Evolutionary conservation across 73 alveolate genomes (phyloP).

Genomic region (Paramecium biaurelia): DNA sequence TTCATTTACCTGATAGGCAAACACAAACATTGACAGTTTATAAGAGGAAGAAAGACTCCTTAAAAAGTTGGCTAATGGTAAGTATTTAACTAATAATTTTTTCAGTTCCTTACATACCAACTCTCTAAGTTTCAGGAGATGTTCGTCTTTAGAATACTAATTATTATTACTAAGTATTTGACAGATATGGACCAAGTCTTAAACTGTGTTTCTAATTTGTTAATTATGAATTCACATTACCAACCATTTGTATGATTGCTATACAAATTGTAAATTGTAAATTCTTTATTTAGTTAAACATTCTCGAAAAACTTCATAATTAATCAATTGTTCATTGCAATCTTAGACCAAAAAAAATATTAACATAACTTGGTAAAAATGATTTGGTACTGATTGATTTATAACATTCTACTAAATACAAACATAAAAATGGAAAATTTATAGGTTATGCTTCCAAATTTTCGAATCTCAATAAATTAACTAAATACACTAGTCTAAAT

Average conservation of each 20-base stretch:
- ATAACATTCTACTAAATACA: constrained; percentile 36
- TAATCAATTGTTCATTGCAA: constrained; percentile 62
- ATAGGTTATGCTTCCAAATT: constrained; percentile 12
- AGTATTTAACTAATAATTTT: background rate
- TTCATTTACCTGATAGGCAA: constrained; percentile 47
- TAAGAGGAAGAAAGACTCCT: constrained; percentile 3
- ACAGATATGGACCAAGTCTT: constrained; percentile 33
- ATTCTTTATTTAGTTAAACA: background rate
- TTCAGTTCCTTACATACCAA: background rate
- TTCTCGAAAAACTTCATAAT: constrained; percentile 54
- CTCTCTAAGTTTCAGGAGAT: background rate
- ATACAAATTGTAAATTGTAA: background rate
- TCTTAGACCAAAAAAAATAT: constrained; percentile 59
- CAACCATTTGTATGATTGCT: constrained; percentile 30
- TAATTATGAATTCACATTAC: background rate
- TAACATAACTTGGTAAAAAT: constrained; percentile 18
- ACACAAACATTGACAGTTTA: background rate
- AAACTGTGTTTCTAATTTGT: constrained; percentile 21
- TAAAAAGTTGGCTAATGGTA: background rate
- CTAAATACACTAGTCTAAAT: constrained; percentile 48
- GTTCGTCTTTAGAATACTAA: background rate
- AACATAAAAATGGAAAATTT: constrained; percentile 57
- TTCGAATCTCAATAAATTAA: background rate
- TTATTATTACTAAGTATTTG: constrained; percentile 30
- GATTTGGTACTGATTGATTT: constrained; percentile 51